Evolutionary conservation across 352 stramenopile genomes (phyloP).

Genomic region (Porosira glacialis): DNA sequence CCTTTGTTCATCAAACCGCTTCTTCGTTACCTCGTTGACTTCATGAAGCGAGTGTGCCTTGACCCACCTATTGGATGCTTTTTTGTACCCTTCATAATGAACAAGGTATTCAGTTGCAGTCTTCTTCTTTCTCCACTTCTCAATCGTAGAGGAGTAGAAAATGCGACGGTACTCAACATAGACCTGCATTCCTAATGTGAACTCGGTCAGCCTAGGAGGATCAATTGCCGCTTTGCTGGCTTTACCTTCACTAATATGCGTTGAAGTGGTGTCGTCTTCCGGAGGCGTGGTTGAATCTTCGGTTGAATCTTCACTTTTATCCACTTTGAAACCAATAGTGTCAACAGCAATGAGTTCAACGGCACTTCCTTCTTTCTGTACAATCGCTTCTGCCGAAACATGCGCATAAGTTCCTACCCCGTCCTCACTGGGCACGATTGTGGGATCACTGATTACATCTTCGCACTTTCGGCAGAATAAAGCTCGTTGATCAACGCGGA

Average conservation of each 20-base stretch:
- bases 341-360: slow-evolving; percentile 3
- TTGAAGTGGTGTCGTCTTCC: slow-evolving; percentile 18
- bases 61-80: slow-evolving; percentile 56
- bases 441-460: too few species aligned
- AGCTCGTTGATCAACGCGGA: too few species aligned
- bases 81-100: slow-evolving; percentile 66
- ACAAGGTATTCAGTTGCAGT: slow-evolving; percentile 46
- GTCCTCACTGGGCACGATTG: too few species aligned
- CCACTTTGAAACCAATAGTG: too few species aligned
- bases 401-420: too few species aligned
- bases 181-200: slow-evolving; percentile 39
- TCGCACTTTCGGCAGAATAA: too few species aligned
- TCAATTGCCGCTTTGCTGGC: slow-evolving; percentile 3
- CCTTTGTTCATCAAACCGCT: slow-evolving; percentile 51
- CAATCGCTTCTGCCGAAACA: slow-evolving; percentile 13
- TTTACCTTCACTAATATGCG: slow-evolving; percentile 13
- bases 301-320: too few species aligned
- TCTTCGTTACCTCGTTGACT: slow-evolving; percentile 43
- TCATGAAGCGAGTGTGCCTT: slow-evolving; percentile 48
- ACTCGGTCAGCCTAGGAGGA: slow-evolving; percentile 29
- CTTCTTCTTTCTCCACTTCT: slow-evolving; percentile 40
- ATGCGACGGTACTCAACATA: slow-evolving; percentile 57
- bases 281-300: too few species aligned
- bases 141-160: slow-evolving; percentile 55
- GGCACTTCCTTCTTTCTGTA: slow-evolving; percentile 6